Base-by-base conservation (phyloP, 176 grass and related monocot species). In the Themeda triandra region DNA sequence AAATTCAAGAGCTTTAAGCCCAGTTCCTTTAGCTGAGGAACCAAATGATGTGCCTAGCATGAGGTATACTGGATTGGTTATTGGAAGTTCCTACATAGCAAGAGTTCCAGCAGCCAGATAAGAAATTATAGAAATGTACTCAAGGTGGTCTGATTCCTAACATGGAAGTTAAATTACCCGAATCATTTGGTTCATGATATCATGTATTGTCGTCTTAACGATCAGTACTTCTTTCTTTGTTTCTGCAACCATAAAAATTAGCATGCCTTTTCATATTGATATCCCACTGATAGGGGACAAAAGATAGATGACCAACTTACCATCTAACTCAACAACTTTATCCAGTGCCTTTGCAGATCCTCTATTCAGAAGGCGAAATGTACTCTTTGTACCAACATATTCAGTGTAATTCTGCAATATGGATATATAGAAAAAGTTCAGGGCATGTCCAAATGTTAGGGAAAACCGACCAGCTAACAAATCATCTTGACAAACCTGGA, bases 1-100 rank as follows among this genome's bases (percentile, higher is more conserved):
- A 87, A 98, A 95, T 80, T 98, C 96, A 92, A 98, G 93, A 49
- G 96, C 93, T 81, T 95, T 98, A 64, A 95, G 85, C 48, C 96
- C 96, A n/a, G 96, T 98, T 81, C 96, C 93, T 92, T 98, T 98
- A 74, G 96, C 96, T 66, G 96, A 98, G 40, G 96, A 93, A 83
- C 96, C 96, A 86, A 98, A 98, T 49, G 93, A 98, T 54, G 96
- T 86, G 67, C 91, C 93, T 77, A 98, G 83, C 96, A 95, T 90
- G 81, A 98, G 91, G 82, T 95, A 98, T 54, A 98, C 87, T 45
- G 82, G 91, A 70, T 95, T 98, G 73, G 23, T 82, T 92, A 98
- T 93, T 77, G 96, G 93, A 90, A 95, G 39, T 85, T 95, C 91
- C 96, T 98, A 82, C 87, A 88, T 71, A 49, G 41, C 44, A 78